These are phyloP conservation scores for Xylaria sp. DNA, from an alignment of 2,329 filamentous ascomycete species.

Conservation along the genomic window DNA sequence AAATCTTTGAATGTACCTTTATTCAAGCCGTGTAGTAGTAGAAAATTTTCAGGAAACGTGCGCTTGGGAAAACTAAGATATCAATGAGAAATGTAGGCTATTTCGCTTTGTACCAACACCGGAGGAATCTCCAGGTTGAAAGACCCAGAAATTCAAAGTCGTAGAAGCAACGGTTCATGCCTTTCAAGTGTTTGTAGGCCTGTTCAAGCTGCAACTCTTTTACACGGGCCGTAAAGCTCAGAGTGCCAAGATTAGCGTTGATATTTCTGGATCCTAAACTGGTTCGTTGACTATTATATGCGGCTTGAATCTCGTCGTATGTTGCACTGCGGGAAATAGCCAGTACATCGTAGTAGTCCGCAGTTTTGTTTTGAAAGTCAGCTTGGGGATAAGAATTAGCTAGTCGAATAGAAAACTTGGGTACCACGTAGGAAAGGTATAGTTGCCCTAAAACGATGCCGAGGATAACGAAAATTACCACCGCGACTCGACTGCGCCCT, in stretches of 20 bases:
- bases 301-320: neutral
- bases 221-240: neutral
- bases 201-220: neutral
- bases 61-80: neutral
- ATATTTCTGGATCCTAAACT: neutral
- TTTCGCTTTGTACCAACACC: neutral
- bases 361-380: neutral
- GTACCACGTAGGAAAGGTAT: neutral
- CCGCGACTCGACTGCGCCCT: neutral
- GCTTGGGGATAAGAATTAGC: neutral
- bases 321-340: neutral
- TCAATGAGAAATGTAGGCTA: too few relatives aligned
- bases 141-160: neutral
- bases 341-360: conserved; percentile 4
- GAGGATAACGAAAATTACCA: neutral
- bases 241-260: too few relatives aligned
- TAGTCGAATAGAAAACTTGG: neutral
- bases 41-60: neutral
- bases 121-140: neutral
- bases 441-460: neutral
- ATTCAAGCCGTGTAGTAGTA: too few relatives aligned
- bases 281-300: too few relatives aligned
- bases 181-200: neutral
- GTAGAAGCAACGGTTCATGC: neutral
- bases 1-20: too few relatives aligned